Evolutionary conservation across 495 filamentous ascomycete genomes (phyloP).

Genomic region (Penicillium riverlandense): DNA sequence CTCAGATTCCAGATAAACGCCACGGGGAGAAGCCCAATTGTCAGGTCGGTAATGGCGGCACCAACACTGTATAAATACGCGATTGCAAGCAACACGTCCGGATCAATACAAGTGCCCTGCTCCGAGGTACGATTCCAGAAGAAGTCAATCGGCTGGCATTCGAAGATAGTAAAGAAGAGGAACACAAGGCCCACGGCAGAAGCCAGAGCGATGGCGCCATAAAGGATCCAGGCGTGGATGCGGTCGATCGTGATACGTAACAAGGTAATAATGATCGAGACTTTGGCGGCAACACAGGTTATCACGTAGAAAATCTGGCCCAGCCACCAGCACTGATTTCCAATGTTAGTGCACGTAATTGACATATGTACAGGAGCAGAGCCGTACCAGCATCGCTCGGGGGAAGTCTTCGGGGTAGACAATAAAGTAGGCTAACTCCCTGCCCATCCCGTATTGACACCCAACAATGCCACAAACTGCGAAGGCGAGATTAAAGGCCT

Average conservation of each 20-base stretch:
- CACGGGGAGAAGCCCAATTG: slow-evolving; percentile 25
- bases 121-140: slow-evolving; percentile 23
- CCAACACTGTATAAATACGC: slow-evolving; percentile 31
- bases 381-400: slow-evolving; percentile 21
- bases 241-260: slow-evolving; percentile 26
- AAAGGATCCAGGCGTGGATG: slow-evolving; percentile 23
- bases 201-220: slow-evolving; percentile 18
- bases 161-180: slow-evolving; percentile 26
- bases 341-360: not conserved
- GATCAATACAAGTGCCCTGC: slow-evolving; percentile 20
- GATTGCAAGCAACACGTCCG: slow-evolving; percentile 14
- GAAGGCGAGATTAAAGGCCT: slow-evolving; percentile 22
- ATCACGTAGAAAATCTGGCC: slow-evolving; percentile 29
- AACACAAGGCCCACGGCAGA: slow-evolving; percentile 18
- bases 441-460: slow-evolving; percentile 22
- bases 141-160: slow-evolving; percentile 26
- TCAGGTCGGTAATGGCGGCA: slow-evolving; percentile 27
- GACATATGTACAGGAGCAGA: not conserved
- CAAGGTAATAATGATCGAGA: slow-evolving; percentile 32
- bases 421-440: slow-evolving; percentile 14
- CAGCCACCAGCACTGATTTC: slow-evolving; percentile 22
- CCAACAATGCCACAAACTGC: slow-evolving; percentile 23
- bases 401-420: slow-evolving; percentile 12
- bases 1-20: slow-evolving; percentile 24
- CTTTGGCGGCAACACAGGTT: slow-evolving; percentile 22